phyloP scores from a whole-genome alignment of 441 rosid species.

The Breynia disticha region DNA sequence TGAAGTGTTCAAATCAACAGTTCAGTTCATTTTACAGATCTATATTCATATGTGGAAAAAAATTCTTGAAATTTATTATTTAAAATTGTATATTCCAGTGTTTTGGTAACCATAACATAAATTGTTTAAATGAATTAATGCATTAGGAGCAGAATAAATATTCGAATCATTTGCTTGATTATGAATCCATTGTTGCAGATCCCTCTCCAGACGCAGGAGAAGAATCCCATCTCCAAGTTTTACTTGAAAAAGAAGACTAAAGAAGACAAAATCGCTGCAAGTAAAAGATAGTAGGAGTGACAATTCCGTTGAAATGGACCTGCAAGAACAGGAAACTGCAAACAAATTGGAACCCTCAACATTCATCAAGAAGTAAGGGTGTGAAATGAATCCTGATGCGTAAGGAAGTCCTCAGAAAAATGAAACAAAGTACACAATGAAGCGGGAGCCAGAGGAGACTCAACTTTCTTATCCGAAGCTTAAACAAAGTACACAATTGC shows the following conservation, averaged over 20 bases:
- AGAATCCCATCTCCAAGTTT: conserved; percentile 57
- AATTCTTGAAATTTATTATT: too few relatives aligned
- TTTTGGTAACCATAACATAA: too few relatives aligned
- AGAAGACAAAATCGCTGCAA: conserved; percentile 24
- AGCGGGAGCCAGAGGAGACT: conserved; percentile 31
- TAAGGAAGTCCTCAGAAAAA: conserved; percentile 8
- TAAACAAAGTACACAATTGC: too few relatives aligned
- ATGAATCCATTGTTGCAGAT: conserved; percentile 28
- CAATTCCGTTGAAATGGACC: conserved; percentile 14
- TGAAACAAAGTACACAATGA: conserved; percentile 18
- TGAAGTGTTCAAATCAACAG: too few relatives aligned
- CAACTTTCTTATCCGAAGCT: conserved; percentile 25
- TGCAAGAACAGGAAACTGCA: conserved; percentile 22
- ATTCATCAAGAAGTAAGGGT: conserved; percentile 11
- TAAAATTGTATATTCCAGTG: too few relatives aligned
- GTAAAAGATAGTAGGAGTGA: conserved; percentile 16
- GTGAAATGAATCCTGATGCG: conserved; percentile 13
- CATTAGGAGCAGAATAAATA: conserved; percentile 28
- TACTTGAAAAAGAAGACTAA: conserved; percentile 40
- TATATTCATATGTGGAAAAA: too few relatives aligned
- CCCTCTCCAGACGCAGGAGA: conserved; percentile 39
- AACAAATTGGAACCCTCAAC: conserved; percentile 14
- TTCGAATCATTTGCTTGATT: too few relatives aligned
- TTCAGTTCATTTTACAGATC: too few relatives aligned
- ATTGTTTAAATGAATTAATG: conserved; percentile 67